Evolutionary conservation across 805 yeast species (phyloP).

Genomic region (Wickerhamiella alocasiicola): DNA sequence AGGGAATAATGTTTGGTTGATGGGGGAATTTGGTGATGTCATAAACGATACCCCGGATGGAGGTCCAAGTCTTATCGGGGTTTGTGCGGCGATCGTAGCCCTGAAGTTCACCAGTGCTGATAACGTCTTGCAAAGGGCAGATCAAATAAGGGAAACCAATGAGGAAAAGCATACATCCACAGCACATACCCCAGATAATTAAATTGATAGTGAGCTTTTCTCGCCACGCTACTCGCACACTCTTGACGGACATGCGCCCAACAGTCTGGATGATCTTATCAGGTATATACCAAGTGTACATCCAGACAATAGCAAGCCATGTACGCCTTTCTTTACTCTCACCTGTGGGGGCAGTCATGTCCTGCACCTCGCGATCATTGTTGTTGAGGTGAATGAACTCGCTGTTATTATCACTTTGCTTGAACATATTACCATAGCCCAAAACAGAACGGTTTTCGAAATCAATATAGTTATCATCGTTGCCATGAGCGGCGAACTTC

Average conservation of each 20-base stretch:
- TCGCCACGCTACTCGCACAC: conserved; percentile 33
- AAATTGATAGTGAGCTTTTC: conserved; percentile 33
- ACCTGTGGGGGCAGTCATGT: conserved; percentile 21
- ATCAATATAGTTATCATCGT: conserved; percentile 25
- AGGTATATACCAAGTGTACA: conserved; percentile 32
- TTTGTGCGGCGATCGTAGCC: conserved; percentile 22
- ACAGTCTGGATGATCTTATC: conserved; percentile 25
- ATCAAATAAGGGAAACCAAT: conserved; percentile 32
- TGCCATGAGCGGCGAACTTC: conserved; percentile 21
- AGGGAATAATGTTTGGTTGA: conserved; percentile 30
- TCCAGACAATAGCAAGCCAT: conserved; percentile 31
- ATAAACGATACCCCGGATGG: conserved; percentile 31
- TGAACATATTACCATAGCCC: conserved; percentile 30
- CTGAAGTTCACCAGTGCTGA: conserved; percentile 25
- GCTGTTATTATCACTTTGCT: conserved; percentile 21
- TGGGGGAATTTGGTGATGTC: conserved; percentile 32
- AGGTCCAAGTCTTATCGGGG: conserved; percentile 26
- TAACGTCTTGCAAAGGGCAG: conserved; percentile 31
- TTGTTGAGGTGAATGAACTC: conserved; percentile 24
- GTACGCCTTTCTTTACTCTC: conserved; percentile 24
- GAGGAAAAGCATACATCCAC: conserved; percentile 24
- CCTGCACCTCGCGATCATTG: conserved; percentile 26
- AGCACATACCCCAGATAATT: conserved; percentile 32
- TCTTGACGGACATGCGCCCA: conserved; percentile 27
- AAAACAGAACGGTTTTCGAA: conserved; percentile 25